A percentile compares a stretch with the other conserved stretches of the same genome.
Conservation (phyloP, 1,284 basidiomycete genomes). For the Veloporphyrellus conicus region DNA sequence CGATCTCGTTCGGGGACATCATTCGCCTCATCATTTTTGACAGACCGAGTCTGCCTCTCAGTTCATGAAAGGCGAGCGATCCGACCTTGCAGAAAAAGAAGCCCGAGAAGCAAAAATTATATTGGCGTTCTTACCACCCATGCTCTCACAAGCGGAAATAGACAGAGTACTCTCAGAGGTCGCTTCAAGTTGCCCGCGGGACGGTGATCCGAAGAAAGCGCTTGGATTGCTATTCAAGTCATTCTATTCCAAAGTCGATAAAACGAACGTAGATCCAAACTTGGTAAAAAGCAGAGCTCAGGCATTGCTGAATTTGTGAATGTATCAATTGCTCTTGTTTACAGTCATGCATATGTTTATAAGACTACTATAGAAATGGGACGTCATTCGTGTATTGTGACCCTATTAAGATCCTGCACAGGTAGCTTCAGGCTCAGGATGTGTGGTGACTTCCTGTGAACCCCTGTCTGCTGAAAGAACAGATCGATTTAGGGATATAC, state of each 20-base stretch:
- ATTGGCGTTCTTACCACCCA: constrained; percentile 54
- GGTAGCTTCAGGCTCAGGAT: constrained; percentile 1
- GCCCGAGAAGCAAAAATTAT: constrained; percentile 52
- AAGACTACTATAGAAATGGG: constrained; percentile 2
- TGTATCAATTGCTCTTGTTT: neutral
- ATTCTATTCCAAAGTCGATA: constrained; percentile 61
- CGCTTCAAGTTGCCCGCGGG: constrained; percentile 31
- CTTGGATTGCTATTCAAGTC: constrained; percentile 53
- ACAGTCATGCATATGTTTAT: constrained; percentile 1
- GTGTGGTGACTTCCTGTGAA: neutral
- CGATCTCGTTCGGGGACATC: neutral
- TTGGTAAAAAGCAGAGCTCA: constrained; percentile 52
- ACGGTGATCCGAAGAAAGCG: constrained; percentile 36
- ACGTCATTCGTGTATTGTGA: no score
- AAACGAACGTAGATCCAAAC: constrained; percentile 51
- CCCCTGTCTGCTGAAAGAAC: constrained; percentile 3
- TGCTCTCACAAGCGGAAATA: constrained; percentile 52
- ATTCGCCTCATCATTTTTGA: constrained; percentile 2
- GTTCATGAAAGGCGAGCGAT: constrained; percentile 53
- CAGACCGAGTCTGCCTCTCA: constrained; percentile 59
- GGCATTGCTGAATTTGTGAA: constrained; percentile 33
- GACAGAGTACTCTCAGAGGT: constrained; percentile 47
- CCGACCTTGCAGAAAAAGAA: constrained; percentile 65
- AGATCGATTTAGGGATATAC: constrained; percentile 5
- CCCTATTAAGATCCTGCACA: constrained; percentile 3